These are phyloP conservation scores for Geotrichum citri-aurantii DNA, from an alignment of 1,139 yeast genomes.

Conservation along the genomic window DNA sequence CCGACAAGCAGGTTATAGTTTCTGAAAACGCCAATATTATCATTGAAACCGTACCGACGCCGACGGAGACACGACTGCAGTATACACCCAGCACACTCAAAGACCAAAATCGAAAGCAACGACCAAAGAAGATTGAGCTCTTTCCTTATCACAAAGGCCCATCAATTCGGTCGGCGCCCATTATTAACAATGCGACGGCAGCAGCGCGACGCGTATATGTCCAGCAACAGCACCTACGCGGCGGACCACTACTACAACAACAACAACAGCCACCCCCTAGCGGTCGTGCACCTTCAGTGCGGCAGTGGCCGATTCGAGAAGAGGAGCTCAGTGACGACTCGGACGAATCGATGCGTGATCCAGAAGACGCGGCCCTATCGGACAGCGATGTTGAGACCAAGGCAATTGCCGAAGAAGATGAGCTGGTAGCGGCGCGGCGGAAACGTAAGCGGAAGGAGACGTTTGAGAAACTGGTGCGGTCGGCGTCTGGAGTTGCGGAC, in stretches of 20 bases:
- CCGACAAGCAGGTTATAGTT: slow-evolving; percentile 11
- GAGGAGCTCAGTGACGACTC: slow-evolving; percentile 25
- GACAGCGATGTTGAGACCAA: slow-evolving; percentile 17
- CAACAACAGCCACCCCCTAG: not conserved
- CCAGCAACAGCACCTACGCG: not conserved
- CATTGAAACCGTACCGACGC: slow-evolving; percentile 19
- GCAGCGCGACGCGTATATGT: slow-evolving; percentile 1
- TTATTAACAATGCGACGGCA: slow-evolving; percentile 11
- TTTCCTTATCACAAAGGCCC: slow-evolving; percentile 13
- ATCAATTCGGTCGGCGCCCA: slow-evolving; percentile 19
- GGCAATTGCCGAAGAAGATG: slow-evolving; percentile 22
- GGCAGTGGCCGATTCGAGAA: slow-evolving; percentile 3
- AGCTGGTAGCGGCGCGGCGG: slow-evolving; percentile 6
- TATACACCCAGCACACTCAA: slow-evolving; percentile 5
- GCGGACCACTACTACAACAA: not conserved
- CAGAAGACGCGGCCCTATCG: slow-evolving; percentile 31
- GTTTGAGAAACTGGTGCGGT: not conserved
- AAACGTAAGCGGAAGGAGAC: not conserved
- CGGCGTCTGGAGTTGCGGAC: not conserved
- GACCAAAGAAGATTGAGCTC: slow-evolving; percentile 14
- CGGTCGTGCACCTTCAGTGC: not conserved
- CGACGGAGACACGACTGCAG: slow-evolving; percentile 11
- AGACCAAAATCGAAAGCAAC: slow-evolving; percentile 7
- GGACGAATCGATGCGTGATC: slow-evolving; percentile 24
- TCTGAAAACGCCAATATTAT: slow-evolving; percentile 16